phyloP scores from a whole-genome alignment of 768 basidiomycete genomes.

The Daedaleopsis sinensis region DNA sequence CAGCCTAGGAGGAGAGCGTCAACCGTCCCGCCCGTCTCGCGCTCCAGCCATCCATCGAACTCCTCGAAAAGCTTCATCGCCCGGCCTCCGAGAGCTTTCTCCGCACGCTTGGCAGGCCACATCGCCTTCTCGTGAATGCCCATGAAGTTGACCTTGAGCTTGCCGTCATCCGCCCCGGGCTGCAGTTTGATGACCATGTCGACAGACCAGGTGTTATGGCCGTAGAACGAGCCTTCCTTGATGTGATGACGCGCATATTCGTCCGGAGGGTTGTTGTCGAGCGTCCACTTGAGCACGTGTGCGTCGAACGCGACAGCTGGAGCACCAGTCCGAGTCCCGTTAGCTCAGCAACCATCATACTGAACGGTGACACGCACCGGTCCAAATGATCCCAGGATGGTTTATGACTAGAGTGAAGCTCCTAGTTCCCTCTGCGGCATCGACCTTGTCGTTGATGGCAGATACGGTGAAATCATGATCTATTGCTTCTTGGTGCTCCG shows the following conservation, averaged over 20 bases:
- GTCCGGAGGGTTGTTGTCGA: slow-evolving; percentile 77
- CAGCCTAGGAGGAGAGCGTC: slow-evolving; percentile 73
- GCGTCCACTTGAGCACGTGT: slow-evolving; percentile 82
- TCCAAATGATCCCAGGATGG: slow-evolving; percentile 88
- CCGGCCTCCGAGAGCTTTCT: slow-evolving; percentile 51
- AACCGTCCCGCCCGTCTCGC: slow-evolving; percentile 61
- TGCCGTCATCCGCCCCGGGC: slow-evolving; percentile 18
- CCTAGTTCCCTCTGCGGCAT: slow-evolving; percentile 63
- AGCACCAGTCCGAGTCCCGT: background rate
- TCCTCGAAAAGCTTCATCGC: slow-evolving; percentile 76
- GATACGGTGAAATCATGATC: slow-evolving; percentile 51
- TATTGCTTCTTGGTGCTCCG: slow-evolving; percentile 30
- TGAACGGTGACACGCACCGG: slow-evolving; percentile 46
- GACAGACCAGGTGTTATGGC: slow-evolving; percentile 70
- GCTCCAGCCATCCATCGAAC: slow-evolving; percentile 76
- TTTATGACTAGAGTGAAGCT: slow-evolving; percentile 67
- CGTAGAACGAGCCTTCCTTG: slow-evolving; percentile 90
- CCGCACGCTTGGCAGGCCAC: slow-evolving; percentile 69
- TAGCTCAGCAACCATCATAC: background rate
- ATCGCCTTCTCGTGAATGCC: slow-evolving; percentile 84
- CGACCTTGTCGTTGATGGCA: slow-evolving; percentile 57
- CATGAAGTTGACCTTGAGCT: slow-evolving; percentile 70
- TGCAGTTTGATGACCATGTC: slow-evolving; percentile 70
- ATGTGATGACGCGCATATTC: slow-evolving; percentile 83
- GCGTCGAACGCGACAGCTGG: slow-evolving; percentile 89